Evolutionary conservation across 2,329 filamentous ascomycete genomes (phyloP).

Genomic region (Aureobasidium sp.): DNA sequence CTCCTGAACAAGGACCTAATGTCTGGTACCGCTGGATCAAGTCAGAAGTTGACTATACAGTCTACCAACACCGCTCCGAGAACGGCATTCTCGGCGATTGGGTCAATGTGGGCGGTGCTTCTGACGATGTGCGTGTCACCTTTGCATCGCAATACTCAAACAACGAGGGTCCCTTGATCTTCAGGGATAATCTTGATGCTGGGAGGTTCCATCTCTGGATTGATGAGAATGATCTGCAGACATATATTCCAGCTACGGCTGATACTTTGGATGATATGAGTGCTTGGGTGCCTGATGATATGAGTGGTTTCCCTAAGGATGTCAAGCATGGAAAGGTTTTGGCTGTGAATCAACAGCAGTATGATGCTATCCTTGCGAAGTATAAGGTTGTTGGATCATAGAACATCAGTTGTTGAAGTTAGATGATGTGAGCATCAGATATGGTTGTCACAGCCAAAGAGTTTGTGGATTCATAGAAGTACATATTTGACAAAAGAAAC

Average conservation of each 20-base stretch:
- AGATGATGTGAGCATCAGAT: too few species aligned
- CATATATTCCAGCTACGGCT: neutral
- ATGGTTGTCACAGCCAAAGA: neutral
- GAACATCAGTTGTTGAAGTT: too few species aligned
- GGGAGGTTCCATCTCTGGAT: neutral
- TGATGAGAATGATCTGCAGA: neutral
- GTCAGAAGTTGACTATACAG: neutral
- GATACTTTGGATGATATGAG: neutral
- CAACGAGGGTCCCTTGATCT: neutral
- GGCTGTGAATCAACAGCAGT: neutral
- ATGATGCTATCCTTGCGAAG: neutral
- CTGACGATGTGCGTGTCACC: neutral
- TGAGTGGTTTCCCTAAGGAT: neutral
- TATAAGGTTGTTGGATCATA: neutral
- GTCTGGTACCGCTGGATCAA: constrained; percentile 6
- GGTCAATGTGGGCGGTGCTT: neutral
- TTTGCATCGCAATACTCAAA: neutral
- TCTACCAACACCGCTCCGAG: neutral
- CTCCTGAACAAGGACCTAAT: neutral
- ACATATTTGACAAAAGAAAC: neutral
- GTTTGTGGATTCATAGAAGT: neutral
- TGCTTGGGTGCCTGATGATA: constrained; percentile 2
- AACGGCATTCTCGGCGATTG: neutral
- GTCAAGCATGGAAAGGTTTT: neutral
- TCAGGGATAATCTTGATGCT: neutral